Conservation (phyloP, 768 basidiomycete species). For the Inosperma sp. region DNA sequence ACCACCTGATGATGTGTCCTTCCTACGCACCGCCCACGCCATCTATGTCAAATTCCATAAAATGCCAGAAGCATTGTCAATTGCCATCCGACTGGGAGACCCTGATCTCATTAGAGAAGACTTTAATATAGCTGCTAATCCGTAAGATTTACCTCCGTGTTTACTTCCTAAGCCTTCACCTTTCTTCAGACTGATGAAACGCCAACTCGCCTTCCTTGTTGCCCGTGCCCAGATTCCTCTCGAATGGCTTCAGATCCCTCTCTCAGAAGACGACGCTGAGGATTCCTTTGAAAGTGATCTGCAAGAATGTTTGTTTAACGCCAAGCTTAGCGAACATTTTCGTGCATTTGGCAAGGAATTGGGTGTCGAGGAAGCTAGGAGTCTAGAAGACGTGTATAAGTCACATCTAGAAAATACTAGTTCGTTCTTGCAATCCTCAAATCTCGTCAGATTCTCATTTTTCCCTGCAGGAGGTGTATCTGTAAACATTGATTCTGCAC, state of each 20-base stretch:
- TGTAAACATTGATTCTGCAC: conserved; percentile 85
- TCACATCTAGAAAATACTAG: conserved; percentile 89
- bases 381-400: conserved; percentile 96
- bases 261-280: conserved; percentile 50
- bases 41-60: conserved; percentile 85
- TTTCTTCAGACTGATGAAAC: conserved; percentile 70
- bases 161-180: neutral
- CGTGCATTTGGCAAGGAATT: conserved; percentile 91
- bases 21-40: conserved; percentile 81
- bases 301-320: conserved; percentile 81
- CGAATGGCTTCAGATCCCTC: conserved; percentile 75
- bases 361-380: conserved; percentile 84
- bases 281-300: conserved; percentile 64
- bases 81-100: conserved; percentile 84
- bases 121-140: conserved; percentile 86
- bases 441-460: neutral
- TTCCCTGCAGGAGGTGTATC: conserved; percentile 56
- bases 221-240: conserved; percentile 88
- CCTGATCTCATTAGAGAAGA: conserved; percentile 76
- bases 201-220: conserved; percentile 90
- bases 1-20: conserved; percentile 87
- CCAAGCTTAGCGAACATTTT: conserved; percentile 79
- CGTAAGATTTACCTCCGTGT: conserved; percentile 42
- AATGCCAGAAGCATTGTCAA: conserved; percentile 85
- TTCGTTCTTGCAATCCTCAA: conserved; percentile 26